A percentile compares a stretch with the other conserved stretches of the same genome.
These are phyloP conservation scores for Alternaria arbusti DNA, from an alignment of 2,329 filamentous ascomycete species.

Conservation along the genomic window DNA sequence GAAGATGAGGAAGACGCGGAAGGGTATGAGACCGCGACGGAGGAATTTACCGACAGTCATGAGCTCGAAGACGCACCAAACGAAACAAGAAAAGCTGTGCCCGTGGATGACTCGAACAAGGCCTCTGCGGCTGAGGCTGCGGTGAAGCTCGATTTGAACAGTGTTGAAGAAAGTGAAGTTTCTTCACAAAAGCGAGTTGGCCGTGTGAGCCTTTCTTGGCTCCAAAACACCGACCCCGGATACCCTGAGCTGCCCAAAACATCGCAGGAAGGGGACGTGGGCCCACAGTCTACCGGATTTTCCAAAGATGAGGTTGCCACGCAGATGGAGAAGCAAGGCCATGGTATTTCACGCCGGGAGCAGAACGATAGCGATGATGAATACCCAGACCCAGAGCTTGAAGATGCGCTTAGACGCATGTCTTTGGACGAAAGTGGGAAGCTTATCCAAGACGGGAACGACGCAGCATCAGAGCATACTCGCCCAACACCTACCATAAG, in stretches of 20 bases:
- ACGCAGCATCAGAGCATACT: not conserved
- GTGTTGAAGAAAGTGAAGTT: not conserved
- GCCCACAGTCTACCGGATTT: not conserved
- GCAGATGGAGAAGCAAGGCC: not conserved
- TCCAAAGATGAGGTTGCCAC: not conserved
- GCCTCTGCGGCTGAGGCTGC: not conserved
- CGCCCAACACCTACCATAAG: not conserved
- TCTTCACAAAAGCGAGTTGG: conserved; percentile 22
- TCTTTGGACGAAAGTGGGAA: conserved; percentile 17
- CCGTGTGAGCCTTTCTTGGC: conserved; percentile 23
- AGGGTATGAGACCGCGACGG: conserved; percentile 45
- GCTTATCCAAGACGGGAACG: conserved; percentile 6
- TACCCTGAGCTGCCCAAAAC: conserved; percentile 20
- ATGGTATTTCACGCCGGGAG: not conserved
- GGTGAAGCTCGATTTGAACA: not conserved
- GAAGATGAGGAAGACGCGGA: conserved; percentile 33
- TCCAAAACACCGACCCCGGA: conserved; percentile 20
- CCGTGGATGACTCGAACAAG: conserved; percentile 6
- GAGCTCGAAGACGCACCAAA: conserved; percentile 24
- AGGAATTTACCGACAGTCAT: conserved; percentile 34
- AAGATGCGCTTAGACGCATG: conserved; percentile 27
- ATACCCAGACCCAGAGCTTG: conserved; percentile 37
- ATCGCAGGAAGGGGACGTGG: not conserved
- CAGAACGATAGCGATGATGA: conserved; percentile 15
- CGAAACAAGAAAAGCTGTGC: conserved; percentile 5